Evolutionary conservation across 129 eudicot species (phyloP), one percentile per base, ranked within the genome.

Genomic region (Scalesia atractyloides): DNA sequence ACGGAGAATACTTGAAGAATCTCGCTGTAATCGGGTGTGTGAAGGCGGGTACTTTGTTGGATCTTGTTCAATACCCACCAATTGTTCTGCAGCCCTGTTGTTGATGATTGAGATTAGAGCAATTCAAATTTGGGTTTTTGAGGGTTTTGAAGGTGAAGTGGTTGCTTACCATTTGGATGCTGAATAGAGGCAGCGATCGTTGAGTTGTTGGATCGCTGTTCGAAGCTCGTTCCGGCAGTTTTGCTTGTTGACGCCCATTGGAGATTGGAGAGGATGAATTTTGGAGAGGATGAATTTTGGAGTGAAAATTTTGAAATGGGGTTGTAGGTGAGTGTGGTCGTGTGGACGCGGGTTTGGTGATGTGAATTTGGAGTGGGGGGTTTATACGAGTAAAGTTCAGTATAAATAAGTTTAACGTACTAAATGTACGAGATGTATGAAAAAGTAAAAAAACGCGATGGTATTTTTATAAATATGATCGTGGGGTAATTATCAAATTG

Each of bases 51-150:
- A 79, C 88, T 91, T 95, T 7, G 87, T 75, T 8, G 97, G 99
- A 79, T 95, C 99, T 83, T 90, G 96, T 76, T 95, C 97, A 43
- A 95, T 95, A 2, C 97, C 99, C 79, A 95, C 86, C 64, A 95
- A 78, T 65, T 90, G 97, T 69, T 95, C 99, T 56, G 97, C 97
- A 72, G 99, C 96, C 97, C 99, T 95, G 74, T 49, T 41, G 46
- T 41, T 41, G 10, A 41, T 41, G 46, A 7, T 41, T 41, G 9
- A 41, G 46, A 41, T 41, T 41, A 41, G 46, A 41, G 10, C 46
- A 41, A 7, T 7, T 41, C 10, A 41, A 24, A 43, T 53, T 62
- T 63, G 57, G 49, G 49, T 41, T 57, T 34, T 75, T 64, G 7
- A 34, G 50, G 61, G 76, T 17, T 37, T 72, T 64, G 18, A 19